phyloP scores from a whole-genome alignment of 2,329 filamentous ascomycete genomes.

The Colletotrichum sp. region DNA sequence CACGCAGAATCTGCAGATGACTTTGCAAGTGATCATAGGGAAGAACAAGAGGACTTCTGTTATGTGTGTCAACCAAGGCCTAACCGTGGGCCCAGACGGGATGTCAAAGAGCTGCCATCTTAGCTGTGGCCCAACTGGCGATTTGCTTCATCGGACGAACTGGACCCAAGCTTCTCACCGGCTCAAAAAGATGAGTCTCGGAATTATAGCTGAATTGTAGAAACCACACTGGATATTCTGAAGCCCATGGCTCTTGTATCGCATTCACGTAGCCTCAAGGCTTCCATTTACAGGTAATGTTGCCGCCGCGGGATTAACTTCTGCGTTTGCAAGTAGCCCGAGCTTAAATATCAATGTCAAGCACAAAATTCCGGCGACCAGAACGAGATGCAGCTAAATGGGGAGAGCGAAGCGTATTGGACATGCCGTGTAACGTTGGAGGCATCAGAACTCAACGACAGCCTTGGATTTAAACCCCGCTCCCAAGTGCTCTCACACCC shows the following conservation, averaged over 20 bases:
- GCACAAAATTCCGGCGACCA: background rate
- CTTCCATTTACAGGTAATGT: background rate
- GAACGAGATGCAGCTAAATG: background rate
- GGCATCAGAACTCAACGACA: background rate
- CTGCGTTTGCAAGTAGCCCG: background rate
- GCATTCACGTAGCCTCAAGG: background rate
- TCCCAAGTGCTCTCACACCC: background rate
- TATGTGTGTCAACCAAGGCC: background rate
- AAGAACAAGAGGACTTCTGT: background rate
- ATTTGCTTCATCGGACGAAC: background rate
- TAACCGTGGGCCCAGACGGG: background rate
- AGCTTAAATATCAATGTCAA: background rate
- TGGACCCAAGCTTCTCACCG: background rate
- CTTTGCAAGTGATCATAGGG: background rate
- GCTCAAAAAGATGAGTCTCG: background rate
- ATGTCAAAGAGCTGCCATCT: background rate
- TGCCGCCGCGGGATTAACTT: background rate
- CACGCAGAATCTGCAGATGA: background rate
- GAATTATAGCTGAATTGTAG: background rate
- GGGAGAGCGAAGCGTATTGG: background rate
- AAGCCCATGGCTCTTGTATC: background rate
- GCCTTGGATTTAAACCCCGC: background rate
- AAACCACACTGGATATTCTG: rapidly evolving
- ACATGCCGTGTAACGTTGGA: background rate
- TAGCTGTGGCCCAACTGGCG: background rate